A percentile compares a stretch with the other conserved stretches of the same genome.
Evolutionary conservation across 179 eudicot species (phyloP).

Genomic region (Pouteria campechiana): DNA sequence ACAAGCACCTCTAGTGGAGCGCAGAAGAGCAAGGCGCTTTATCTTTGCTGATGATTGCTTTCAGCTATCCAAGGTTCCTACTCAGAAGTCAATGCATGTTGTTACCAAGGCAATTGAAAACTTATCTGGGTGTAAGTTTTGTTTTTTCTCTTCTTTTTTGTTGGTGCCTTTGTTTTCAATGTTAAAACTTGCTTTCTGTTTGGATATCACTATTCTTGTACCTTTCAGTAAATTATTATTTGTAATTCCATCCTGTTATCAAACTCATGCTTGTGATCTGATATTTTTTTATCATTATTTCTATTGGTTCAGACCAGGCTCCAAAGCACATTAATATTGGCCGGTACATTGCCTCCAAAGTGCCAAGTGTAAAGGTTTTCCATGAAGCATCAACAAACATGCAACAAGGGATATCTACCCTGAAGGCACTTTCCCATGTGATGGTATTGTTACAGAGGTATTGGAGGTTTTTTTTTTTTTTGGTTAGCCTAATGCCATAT

Average conservation of each 20-base stretch:
- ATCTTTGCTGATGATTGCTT: conserved; percentile 76
- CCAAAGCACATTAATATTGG: conserved; percentile 53
- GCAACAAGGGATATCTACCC: conserved; percentile 38
- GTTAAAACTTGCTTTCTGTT: too few species aligned
- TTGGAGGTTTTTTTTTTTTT: not conserved
- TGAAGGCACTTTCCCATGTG: conserved; percentile 66
- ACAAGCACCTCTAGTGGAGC: conserved; percentile 36
- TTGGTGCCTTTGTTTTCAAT: not conserved
- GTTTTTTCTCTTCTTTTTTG: not conserved
- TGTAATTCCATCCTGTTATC: not conserved
- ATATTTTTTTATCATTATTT: too few species aligned
- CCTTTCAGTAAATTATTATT: not conserved
- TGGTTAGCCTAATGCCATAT: too few species aligned
- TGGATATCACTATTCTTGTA: too few species aligned
- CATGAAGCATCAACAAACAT: conserved; percentile 28
- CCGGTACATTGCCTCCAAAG: conserved; percentile 55
- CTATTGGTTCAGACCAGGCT: conserved; percentile 47
- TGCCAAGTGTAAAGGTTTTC: conserved; percentile 59
- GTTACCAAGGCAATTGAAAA: conserved; percentile 43
- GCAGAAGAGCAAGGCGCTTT: conserved; percentile 48
- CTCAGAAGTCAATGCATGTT: conserved; percentile 40
- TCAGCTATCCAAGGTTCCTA: conserved; percentile 57
- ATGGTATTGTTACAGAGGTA: conserved; percentile 77
- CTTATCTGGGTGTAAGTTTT: conserved; percentile 67
- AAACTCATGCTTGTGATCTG: too few species aligned